Conservation (phyloP, 176 grass and related monocot genomes). For the Lolium multiflorum region DNA sequence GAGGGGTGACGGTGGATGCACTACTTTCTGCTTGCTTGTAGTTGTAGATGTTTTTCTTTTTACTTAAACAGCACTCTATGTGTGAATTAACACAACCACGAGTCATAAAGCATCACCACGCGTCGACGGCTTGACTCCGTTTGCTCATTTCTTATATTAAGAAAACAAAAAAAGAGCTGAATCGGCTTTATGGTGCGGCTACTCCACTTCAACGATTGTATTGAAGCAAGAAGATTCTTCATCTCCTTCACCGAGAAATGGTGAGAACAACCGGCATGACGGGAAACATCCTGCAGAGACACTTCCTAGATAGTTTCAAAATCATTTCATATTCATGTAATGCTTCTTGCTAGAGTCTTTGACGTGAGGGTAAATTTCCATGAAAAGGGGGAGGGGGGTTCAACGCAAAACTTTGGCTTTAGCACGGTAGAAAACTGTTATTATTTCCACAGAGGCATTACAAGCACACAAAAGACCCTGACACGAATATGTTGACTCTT, state of each 20-base stretch:
- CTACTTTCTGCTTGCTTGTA: constrained; percentile 17
- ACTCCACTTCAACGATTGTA: constrained; percentile 31
- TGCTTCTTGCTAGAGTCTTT: no score
- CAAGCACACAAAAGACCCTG: no score
- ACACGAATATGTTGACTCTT: no score
- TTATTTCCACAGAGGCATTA: no score
- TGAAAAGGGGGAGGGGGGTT: no score
- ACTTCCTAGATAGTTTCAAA: neutral
- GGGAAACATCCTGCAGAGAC: no score
- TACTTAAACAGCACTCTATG: constrained; percentile 34
- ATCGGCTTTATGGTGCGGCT: constrained; percentile 6
- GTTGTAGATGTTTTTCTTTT: neutral
- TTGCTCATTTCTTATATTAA: no score
- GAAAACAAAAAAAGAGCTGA: no score
- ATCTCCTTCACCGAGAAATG: neutral
- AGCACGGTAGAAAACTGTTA: no score
- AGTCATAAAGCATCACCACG: neutral
- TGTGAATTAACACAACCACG: neutral
- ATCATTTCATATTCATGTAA: neutral
- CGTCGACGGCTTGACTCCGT: neutral
- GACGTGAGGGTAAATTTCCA: no score
- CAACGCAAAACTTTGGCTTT: no score
- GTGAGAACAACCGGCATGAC: no score
- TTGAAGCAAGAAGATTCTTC: neutral
- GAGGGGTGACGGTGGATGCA: neutral